phyloP scores from a whole-genome alignment of 768 basidiomycete genomes.

The Naganishia kalamii region DNA sequence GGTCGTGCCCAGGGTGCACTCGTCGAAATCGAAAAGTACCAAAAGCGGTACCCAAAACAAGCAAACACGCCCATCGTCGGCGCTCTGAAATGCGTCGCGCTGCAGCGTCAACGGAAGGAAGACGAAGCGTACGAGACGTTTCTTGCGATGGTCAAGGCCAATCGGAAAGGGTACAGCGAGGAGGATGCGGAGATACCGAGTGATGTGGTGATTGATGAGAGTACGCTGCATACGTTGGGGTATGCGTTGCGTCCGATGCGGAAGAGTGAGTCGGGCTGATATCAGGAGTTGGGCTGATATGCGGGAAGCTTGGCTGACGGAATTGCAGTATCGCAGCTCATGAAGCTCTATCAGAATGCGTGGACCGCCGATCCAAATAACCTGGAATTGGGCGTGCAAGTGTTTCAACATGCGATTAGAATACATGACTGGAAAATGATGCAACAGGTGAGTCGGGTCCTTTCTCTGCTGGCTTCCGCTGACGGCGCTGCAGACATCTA shows the following conservation, averaged over 20 bases:
- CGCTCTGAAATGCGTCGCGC: constrained; percentile 7
- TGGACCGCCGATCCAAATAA: constrained; percentile 14
- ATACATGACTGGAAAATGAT: constrained; percentile 7
- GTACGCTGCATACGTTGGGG: neutral
- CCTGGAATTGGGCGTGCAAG: constrained; percentile 6
- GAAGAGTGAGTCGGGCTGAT: neutral
- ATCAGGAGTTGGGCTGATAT: neutral
- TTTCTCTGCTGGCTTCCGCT: neutral
- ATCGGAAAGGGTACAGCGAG: neutral
- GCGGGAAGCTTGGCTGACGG: too few species aligned
- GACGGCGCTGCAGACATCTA: neutral
- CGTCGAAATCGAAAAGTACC: constrained; percentile 10
- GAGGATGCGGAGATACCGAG: neutral
- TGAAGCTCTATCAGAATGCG: constrained; percentile 7
- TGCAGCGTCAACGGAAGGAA: constrained; percentile 7
- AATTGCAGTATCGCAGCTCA: neutral
- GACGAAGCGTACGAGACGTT: constrained; percentile 13
- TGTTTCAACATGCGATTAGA: constrained; percentile 6
- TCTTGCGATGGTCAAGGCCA: neutral
- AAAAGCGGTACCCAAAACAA: constrained; percentile 9
- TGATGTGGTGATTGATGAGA: constrained; percentile 8
- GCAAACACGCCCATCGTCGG: constrained; percentile 10
- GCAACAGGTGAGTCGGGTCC: neutral
- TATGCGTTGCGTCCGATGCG: constrained; percentile 8
- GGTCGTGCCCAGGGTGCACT: neutral